Evolutionary conservation across 1,284 basidiomycete species (phyloP), one percentile per base, ranked within the genome.

Genomic region (Cutaneotrichosporon dermatis): DNA sequence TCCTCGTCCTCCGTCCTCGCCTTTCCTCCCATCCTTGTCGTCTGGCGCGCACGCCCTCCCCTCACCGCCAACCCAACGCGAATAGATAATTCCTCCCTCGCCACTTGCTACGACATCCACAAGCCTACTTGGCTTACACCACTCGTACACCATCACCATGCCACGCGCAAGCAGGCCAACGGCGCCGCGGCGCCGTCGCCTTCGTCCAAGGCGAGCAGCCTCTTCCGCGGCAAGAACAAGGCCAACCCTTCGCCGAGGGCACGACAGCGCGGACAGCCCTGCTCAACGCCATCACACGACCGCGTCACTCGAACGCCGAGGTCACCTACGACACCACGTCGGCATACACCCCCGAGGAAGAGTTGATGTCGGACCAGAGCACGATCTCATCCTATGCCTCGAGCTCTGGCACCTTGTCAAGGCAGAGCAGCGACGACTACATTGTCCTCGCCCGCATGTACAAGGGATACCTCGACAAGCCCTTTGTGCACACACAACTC

Each of bases 371-470:
- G 34, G 74, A 76, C 57, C 63, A 68, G 44, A 70, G 68, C 48
- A 76, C 72, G 10, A 67, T 73, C 56, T 63, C 60, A 15, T 71
- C 68, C n/a, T 76, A 74, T 54, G 70, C 72, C 12, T 69, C 66
- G 12, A 70, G 67, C 15, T 54, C 58, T 6, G 53, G 53, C 16
- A 55, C 58, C 16, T 44, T 55, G 6, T 54, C 61, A 8, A 55
- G 64, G 15, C 45, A 60, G 12, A 51, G 51, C 6, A 56, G 55
- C 36, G 50, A 58, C 41, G 72, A 72, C 16, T 36, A 54, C 8
- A 68, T 72, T 55, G 70, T 71, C 33, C 49, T 74, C 16, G 69
- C 68, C 4, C 68, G 68, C 65, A 58, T 69, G 62, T 77, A 77
- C 62, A 67, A 68, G 59, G 64, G 71, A 35, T 76, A 76, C 54